Evolutionary conservation across 2,329 filamentous ascomycete genomes (phyloP).

Genomic region (Phaeosphaeriaceae sp.): DNA sequence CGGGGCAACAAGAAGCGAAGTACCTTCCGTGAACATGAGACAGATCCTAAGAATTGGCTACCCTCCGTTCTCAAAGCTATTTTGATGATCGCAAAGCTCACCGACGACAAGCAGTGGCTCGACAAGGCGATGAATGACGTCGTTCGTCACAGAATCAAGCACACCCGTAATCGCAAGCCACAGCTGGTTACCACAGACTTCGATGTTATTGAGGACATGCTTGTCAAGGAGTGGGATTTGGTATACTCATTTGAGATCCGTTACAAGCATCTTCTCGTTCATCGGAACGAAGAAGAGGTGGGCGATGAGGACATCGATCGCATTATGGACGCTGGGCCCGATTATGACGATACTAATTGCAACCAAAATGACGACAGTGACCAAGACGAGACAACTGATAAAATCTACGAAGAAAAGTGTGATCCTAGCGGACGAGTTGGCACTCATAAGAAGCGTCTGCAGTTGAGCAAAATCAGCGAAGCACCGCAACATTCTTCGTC

Average conservation of each 20-base stretch:
- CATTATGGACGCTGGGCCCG: slow-evolving; percentile 19
- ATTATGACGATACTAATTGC: slow-evolving; percentile 7
- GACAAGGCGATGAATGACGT: slow-evolving; percentile 35
- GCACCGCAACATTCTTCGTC: slow-evolving; percentile 6
- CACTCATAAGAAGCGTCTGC: slow-evolving; percentile 7
- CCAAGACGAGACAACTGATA: slow-evolving; percentile 4
- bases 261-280: slow-evolving; percentile 41
- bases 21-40: slow-evolving; percentile 29
- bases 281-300: slow-evolving; percentile 21
- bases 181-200: slow-evolving; percentile 43
- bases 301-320: slow-evolving; percentile 32
- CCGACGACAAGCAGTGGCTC: slow-evolving; percentile 26
- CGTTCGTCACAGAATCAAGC: slow-evolving; percentile 37
- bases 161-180: slow-evolving; percentile 41
- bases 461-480: slow-evolving; percentile 15
- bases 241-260: slow-evolving; percentile 31
- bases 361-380: slow-evolving; percentile 10
- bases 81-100: slow-evolving; percentile 31
- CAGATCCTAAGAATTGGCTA: slow-evolving; percentile 38
- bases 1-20: slow-evolving; percentile 20
- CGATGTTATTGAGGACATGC: slow-evolving; percentile 43
- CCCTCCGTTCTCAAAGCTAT: slow-evolving; percentile 37
- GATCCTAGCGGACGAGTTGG: slow-evolving; percentile 6
- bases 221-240: slow-evolving; percentile 33
- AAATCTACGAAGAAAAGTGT: slow-evolving; percentile 5